Evolutionary conservation across 2,329 filamentous ascomycete genomes (phyloP).

Genomic region (Aspergillus sp.): DNA sequence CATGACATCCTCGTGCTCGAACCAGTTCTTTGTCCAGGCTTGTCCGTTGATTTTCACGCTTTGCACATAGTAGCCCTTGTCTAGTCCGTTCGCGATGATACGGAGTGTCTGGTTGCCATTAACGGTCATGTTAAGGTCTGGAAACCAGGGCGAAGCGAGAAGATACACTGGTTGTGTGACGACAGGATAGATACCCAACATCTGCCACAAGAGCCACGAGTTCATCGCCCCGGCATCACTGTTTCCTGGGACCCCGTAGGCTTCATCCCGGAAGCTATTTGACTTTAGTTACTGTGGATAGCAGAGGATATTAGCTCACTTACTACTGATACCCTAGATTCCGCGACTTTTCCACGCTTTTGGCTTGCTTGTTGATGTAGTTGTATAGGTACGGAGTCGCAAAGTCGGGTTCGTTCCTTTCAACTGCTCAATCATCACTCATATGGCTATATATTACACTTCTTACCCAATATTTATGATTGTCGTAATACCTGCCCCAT

Average conservation of each 20-base stretch:
- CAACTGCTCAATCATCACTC: not conserved
- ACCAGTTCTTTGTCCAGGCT: slow-evolving; percentile 57
- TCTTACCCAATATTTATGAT: slow-evolving; percentile 57
- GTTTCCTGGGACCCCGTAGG: slow-evolving; percentile 66
- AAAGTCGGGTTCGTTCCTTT: slow-evolving; percentile 68
- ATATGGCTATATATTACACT: not conserved
- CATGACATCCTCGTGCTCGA: slow-evolving; percentile 54
- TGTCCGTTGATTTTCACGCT: slow-evolving; percentile 56
- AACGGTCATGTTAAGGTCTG: slow-evolving; percentile 37
- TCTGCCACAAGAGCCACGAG: slow-evolving; percentile 55
- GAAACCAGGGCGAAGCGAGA: slow-evolving; percentile 50
- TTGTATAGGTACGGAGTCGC: slow-evolving; percentile 69
- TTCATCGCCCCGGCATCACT: slow-evolving; percentile 63
- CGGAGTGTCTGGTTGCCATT: slow-evolving; percentile 40
- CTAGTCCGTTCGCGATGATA: slow-evolving; percentile 50
- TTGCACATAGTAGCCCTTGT: slow-evolving; percentile 55
- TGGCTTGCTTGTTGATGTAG: slow-evolving; percentile 65
- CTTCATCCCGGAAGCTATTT: slow-evolving; percentile 54
- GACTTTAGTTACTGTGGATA: not conserved
- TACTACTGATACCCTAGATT: slow-evolving; percentile 58
- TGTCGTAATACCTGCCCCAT: slow-evolving; percentile 44
- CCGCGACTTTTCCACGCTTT: slow-evolving; percentile 62
- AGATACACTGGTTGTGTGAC: slow-evolving; percentile 53
- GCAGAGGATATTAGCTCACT: not conserved
- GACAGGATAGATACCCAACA: slow-evolving; percentile 53